These are phyloP conservation scores for Tillandsia leiboldiana DNA, from an alignment of 176 grass and related monocot species.

Conservation along the genomic window DNA sequence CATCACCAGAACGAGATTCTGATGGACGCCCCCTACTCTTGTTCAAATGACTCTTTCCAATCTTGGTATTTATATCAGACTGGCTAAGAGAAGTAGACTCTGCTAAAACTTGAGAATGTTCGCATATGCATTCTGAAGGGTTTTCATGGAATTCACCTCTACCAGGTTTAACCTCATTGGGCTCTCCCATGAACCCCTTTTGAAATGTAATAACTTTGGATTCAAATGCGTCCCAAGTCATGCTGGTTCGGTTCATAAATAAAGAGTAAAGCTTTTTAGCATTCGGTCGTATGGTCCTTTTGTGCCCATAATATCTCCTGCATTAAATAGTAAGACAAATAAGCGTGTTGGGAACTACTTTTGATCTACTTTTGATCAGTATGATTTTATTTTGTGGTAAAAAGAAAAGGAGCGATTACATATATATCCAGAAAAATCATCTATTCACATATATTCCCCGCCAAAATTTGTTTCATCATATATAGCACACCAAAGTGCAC, in stretches of 20 bases:
- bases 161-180: slow-evolving; percentile 74
- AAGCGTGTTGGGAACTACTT: neutral
- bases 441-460: too few species aligned
- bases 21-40: slow-evolving; percentile 18
- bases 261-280: slow-evolving; percentile 77
- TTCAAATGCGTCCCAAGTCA: slow-evolving; percentile 77
- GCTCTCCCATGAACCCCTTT: slow-evolving; percentile 90
- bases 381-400: neutral
- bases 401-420: neutral
- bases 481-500: too few species aligned
- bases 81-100: neutral
- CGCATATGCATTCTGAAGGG: slow-evolving; percentile 73
- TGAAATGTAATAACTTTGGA: slow-evolving; percentile 58
- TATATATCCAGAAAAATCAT: too few species aligned
- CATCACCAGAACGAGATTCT: slow-evolving; percentile 32
- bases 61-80: slow-evolving; percentile 19
- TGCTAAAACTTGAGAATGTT: slow-evolving; percentile 13
- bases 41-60: slow-evolving; percentile 14
- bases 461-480: too few species aligned
- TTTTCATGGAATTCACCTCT: slow-evolving; percentile 93
- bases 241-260: slow-evolving; percentile 67
- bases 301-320: slow-evolving; percentile 99
- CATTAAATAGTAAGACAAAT: slow-evolving; percentile 6
- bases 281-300: slow-evolving; percentile 89
- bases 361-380: neutral